phyloP scores from a whole-genome alignment of 805 yeast genomes.

The Starmerella stigmatis region DNA sequence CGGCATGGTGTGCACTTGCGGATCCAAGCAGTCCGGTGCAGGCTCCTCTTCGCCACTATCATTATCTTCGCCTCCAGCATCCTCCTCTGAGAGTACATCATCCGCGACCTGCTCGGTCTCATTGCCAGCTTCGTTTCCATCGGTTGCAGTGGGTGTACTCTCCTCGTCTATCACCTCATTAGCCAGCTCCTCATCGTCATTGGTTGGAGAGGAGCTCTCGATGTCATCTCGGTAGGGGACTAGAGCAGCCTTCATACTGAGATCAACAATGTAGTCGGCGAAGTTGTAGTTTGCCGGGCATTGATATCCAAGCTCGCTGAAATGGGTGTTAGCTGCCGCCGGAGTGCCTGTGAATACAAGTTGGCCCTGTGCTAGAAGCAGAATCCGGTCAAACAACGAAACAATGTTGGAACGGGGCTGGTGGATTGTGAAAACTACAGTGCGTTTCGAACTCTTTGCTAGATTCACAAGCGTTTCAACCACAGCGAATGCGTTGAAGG shows the following conservation, averaged over 20 bases:
- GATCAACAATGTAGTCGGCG: constrained; percentile 87
- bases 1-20: constrained; percentile 20
- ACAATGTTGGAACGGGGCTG: constrained; percentile 96
- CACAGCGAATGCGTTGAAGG: constrained; percentile 86
- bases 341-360: constrained; percentile 83
- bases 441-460: constrained; percentile 71
- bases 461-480: constrained; percentile 72
- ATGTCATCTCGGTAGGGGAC: constrained; percentile 1
- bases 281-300: constrained; percentile 88
- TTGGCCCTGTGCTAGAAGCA: constrained; percentile 74
- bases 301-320: constrained; percentile 59
- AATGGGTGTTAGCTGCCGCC: constrained; percentile 61
- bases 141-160: neutral
- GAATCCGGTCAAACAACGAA: constrained; percentile 71
- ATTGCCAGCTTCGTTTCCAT: neutral
- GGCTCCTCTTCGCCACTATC: constrained; percentile 4
- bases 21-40: constrained; percentile 18
- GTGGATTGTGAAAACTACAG: constrained; percentile 87
- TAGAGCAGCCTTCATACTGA: constrained; percentile 53
- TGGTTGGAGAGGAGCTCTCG: neutral
- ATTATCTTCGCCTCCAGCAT: neutral
- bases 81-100: constrained; percentile 16
- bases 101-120: neutral
- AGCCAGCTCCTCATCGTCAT: neutral
- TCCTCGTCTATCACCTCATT: neutral